Evolutionary conservation across 1,284 basidiomycete genomes (phyloP), one percentile per base, ranked within the genome.

Genomic region (Ceratobasidium papillatum): DNA sequence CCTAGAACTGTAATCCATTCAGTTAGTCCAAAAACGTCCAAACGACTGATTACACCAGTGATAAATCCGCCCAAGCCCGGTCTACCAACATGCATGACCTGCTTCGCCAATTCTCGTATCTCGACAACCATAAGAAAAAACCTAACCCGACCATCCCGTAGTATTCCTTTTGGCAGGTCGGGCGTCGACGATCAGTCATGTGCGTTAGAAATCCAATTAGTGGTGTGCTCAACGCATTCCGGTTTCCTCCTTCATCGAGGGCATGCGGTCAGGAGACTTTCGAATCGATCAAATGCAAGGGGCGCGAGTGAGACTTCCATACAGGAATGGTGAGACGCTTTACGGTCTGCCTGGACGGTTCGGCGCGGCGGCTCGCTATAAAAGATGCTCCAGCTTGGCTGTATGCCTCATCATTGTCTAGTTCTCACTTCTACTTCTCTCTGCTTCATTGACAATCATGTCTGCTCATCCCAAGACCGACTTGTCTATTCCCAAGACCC

Each of bases 401-500:
- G 43, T 27, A 34, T n/a, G 47, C 52, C n/a, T 9, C 38, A 71
- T 38, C 51, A 22, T 41, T 25, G 27, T 30, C 36, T 9, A 36
- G 4, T 62, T 62, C 30, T 59, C 52, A 56, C 34, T 41, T 12
- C 12, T 41, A 43, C 54, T 71, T 47, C 66, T 45, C 45, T 19
- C 30, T 58, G 36, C 36, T 4, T 8, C 47, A 14, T 19, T 34
- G 45, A n/a, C 43, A 8, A 71, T 9, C 34, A 71, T 71, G 66
- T 71, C 66, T 58, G 41, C 66, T 11, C 66, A 71, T 30, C 66
- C 71, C 62, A 47, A 74, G 62, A 58, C 62, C 45, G 74, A 75
- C 59, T 41, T 75, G 25, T 58, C 74, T 11, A 47, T 75, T 30
- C 74, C 74, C 52, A 68, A 68, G 66, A 75, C 64, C 25, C 74